Percentiles rank a stretch among this genome's conserved stretches.
Evolutionary conservation across 805 yeast species (phyloP).

Genomic region (Cyberlindnera suaveolens): DNA sequence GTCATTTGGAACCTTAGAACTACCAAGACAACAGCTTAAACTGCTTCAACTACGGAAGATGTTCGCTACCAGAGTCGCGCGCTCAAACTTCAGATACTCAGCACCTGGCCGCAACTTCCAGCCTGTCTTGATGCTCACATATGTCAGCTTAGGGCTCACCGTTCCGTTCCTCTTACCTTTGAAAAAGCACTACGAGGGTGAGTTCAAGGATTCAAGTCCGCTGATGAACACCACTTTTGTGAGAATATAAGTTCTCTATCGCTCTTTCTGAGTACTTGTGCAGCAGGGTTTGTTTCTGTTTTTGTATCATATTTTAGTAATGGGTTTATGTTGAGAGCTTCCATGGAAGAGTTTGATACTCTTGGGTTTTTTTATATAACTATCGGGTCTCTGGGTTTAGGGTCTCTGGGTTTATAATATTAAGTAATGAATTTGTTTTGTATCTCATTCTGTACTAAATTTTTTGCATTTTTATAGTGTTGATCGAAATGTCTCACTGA

Average conservation of each 20-base stretch:
- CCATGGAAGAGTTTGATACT: too few species aligned
- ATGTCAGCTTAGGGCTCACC: slow-evolving; percentile 18
- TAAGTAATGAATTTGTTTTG: too few species aligned
- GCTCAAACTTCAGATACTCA: slow-evolving; percentile 17
- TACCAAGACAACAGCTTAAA: not conserved
- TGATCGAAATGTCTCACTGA: too few species aligned
- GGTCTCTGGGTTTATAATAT: too few species aligned
- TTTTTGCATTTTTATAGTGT: too few species aligned
- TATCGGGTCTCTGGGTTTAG: too few species aligned
- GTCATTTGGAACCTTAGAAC: not conserved
- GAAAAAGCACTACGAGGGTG: slow-evolving; percentile 10
- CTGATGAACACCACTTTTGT: not conserved
- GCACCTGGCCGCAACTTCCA: slow-evolving; percentile 8
- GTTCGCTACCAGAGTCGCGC: slow-evolving; percentile 12
- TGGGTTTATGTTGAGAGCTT: too few species aligned
- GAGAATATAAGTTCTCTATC: not conserved
- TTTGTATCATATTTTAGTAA: not conserved
- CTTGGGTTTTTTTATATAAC: too few species aligned
- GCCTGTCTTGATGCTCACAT: slow-evolving; percentile 20
- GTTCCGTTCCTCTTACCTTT: slow-evolving; percentile 19
- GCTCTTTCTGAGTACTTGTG: not conserved
- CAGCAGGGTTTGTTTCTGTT: not conserved
- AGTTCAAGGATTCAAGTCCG: not conserved
- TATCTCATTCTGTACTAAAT: too few species aligned
- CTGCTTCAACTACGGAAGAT: not conserved